A percentile compares a stretch with the other conserved stretches of the same genome.
These are phyloP conservation scores for Ilyonectria robusta DNA, from an alignment of 2,329 filamentous ascomycete genomes.

Conservation along the genomic window DNA sequence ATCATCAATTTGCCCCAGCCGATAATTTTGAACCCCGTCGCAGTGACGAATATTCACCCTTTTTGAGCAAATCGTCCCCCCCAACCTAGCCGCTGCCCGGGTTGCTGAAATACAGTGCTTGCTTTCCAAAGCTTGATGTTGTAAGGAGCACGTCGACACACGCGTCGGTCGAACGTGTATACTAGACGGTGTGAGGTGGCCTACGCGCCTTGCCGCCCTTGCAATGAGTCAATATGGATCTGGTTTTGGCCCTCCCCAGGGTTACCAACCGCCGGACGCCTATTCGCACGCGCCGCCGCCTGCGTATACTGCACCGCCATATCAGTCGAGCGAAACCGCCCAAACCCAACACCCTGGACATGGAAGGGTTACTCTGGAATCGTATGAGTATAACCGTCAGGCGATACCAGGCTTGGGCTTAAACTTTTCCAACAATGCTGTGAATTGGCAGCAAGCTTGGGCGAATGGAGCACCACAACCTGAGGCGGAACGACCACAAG, in stretches of 20 bases:
- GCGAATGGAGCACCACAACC: slow-evolving; percentile 20
- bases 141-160: slow-evolving; percentile 2
- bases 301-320: slow-evolving; percentile 27
- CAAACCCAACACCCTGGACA: slow-evolving; percentile 21
- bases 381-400: slow-evolving; percentile 47
- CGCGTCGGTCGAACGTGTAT: slow-evolving; percentile 9
- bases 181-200: not conserved
- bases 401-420: slow-evolving; percentile 55
- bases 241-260: slow-evolving; percentile 43
- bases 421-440: slow-evolving; percentile 40
- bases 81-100: not conserved
- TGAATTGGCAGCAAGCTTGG: slow-evolving; percentile 37
- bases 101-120: not conserved
- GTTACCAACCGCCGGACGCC: slow-evolving; percentile 41
- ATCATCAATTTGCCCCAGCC: not conserved
- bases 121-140: not conserved
- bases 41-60: not conserved
- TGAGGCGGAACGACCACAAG: slow-evolving; percentile 7
- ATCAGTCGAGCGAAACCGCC: slow-evolving; percentile 26
- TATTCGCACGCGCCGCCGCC: slow-evolving; percentile 38
- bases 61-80: not conserved
- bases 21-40: not conserved
- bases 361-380: slow-evolving; percentile 29
- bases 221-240: slow-evolving; percentile 51
- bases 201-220: not conserved